These are phyloP conservation scores for Didymella sp. DNA, from an alignment of 2,329 filamentous ascomycete genomes.

Conservation along the genomic window DNA sequence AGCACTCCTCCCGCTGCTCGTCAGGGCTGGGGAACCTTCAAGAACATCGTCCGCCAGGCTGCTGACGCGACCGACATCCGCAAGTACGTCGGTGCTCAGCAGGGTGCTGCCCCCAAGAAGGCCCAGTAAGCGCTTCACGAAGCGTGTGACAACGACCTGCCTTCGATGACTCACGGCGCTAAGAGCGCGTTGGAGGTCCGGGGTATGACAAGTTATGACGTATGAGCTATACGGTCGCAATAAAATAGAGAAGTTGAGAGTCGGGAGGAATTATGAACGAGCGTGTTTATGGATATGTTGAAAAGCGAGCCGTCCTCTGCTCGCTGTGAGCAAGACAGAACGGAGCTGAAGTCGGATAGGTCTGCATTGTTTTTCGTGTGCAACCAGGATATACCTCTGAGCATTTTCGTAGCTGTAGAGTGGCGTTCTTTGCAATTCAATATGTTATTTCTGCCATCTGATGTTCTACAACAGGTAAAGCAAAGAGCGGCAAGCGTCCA, in stretches of 20 bases:
- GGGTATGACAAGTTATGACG: slow-evolving; percentile 33
- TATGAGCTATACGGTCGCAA: slow-evolving; percentile 27
- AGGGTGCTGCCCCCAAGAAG: slow-evolving; percentile 68
- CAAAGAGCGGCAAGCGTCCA: neutral
- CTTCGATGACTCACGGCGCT: slow-evolving; percentile 23
- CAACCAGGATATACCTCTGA: slow-evolving; percentile 19
- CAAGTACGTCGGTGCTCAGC: slow-evolving; percentile 69
- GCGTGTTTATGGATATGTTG: neutral
- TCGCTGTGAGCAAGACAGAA: neutral
- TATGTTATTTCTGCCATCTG: slow-evolving; percentile 7
- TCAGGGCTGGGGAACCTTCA: slow-evolving; percentile 80
- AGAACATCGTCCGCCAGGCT: slow-evolving; percentile 74
- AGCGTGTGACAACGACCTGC: slow-evolving; percentile 24
- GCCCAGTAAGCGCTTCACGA: slow-evolving; percentile 53
- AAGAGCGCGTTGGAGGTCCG: slow-evolving; percentile 21
- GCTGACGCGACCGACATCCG: slow-evolving; percentile 80
- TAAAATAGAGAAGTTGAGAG: slow-evolving; percentile 6
- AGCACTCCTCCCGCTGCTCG: slow-evolving; percentile 81
- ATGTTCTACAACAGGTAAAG: neutral
- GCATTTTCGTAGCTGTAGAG: slow-evolving; percentile 20
- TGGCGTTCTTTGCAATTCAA: slow-evolving; percentile 18
- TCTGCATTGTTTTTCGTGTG: slow-evolving; percentile 4
- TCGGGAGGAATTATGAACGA: neutral
- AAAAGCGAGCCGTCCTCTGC: neutral
- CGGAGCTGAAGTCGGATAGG: slow-evolving; percentile 11